Conservation (phyloP, 31 red algal genomes). For the Asparagopsis taxiformis region DNA sequence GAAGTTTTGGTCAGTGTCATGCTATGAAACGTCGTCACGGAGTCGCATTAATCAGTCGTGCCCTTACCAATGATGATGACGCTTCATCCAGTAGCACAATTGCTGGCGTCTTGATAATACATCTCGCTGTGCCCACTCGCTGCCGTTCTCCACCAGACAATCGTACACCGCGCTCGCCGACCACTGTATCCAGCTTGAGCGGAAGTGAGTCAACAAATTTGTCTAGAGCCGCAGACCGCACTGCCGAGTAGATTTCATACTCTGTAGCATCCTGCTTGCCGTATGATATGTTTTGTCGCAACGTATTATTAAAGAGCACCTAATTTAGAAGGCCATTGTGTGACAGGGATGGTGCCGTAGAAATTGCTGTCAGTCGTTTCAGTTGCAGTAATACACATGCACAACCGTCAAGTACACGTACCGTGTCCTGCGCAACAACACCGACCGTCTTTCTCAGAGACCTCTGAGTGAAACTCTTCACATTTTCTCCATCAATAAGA, state of each 20-base stretch:
- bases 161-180: constrained; percentile 87
- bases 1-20: too few species aligned
- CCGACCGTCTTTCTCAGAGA: constrained; percentile 73
- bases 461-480: constrained; percentile 50
- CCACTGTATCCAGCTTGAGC: constrained; percentile 56
- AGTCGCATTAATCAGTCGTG: not conserved
- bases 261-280: constrained; percentile 48
- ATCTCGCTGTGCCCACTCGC: constrained; percentile 84
- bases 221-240: constrained; percentile 41
- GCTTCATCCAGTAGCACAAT: constrained; percentile 88
- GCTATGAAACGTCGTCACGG: too few species aligned
- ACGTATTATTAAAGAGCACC: constrained; percentile 76
- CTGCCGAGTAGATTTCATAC: constrained; percentile 41
- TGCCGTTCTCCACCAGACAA: constrained; percentile 90
- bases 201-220: constrained; percentile 69
- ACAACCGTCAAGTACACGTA: not conserved
- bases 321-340: not conserved
- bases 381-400: not conserved
- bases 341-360: not conserved
- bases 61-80: constrained; percentile 52
- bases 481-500: constrained; percentile 74
- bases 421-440: constrained; percentile 85
- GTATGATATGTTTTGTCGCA: constrained; percentile 91
- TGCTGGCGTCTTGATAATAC: constrained; percentile 75
- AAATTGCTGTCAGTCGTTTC: not conserved